phyloP scores from a whole-genome alignment of 2,329 filamentous ascomycete species.

The Bipolaris bicolor region DNA sequence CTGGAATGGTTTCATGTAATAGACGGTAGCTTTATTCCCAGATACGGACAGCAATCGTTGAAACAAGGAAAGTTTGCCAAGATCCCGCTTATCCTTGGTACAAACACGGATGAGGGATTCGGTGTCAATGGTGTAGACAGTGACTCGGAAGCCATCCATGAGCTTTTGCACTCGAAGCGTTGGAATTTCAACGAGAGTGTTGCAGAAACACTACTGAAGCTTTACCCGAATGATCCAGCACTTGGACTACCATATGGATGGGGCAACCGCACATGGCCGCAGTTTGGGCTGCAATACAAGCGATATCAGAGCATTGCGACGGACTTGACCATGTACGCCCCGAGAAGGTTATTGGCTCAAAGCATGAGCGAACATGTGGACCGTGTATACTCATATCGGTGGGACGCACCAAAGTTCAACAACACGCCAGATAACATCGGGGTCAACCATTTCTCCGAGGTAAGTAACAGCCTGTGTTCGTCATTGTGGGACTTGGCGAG shows the following conservation, averaged over 20 bases:
- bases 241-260: constrained; percentile 52
- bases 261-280: constrained; percentile 40
- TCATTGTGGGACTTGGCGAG: background rate
- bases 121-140: constrained; percentile 58
- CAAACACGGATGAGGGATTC: constrained; percentile 70
- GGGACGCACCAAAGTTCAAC: constrained; percentile 43
- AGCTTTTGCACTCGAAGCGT: constrained; percentile 42
- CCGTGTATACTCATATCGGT: constrained; percentile 37
- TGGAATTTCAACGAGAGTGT: constrained; percentile 34
- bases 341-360: constrained; percentile 31
- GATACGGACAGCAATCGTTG: constrained; percentile 43
- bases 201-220: constrained; percentile 27
- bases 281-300: constrained; percentile 37
- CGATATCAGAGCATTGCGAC: constrained; percentile 38
- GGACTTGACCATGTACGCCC: constrained; percentile 40
- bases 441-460: constrained; percentile 41
- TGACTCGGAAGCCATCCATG: constrained; percentile 43
- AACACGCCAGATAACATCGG: constrained; percentile 35
- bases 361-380: constrained; percentile 30
- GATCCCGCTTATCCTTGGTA: constrained; percentile 67
- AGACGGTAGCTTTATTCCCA: constrained; percentile 35
- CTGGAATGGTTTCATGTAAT: constrained; percentile 42
- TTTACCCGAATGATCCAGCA: constrained; percentile 50
- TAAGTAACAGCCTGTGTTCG: background rate
- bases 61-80: constrained; percentile 63